phyloP scores from a whole-genome alignment of 352 stramenopile species.

The Plasmopara muralis region DNA sequence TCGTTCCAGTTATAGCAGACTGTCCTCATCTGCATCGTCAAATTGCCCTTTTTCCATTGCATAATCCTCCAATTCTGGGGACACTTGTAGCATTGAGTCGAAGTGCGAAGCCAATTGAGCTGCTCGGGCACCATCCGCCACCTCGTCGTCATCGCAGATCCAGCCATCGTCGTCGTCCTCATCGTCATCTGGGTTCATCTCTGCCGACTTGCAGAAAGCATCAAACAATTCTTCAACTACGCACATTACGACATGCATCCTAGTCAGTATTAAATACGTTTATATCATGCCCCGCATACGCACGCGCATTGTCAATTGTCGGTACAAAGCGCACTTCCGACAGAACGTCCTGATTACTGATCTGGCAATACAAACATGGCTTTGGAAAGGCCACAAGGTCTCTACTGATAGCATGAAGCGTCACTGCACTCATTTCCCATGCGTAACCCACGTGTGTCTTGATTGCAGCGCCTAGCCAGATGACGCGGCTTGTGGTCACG shows the following conservation, averaged over 20 bases:
- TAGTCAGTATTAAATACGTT: neutral
- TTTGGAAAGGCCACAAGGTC: constrained; percentile 52
- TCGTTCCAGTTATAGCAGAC: constrained; percentile 22
- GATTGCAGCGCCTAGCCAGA: constrained; percentile 47
- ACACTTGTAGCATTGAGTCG: constrained; percentile 65
- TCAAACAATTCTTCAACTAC: constrained; percentile 68
- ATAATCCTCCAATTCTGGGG: constrained; percentile 31
- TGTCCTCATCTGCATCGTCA: constrained; percentile 74
- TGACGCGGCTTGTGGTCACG: constrained; percentile 44
- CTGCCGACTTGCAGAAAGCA: constrained; percentile 71
- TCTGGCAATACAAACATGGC: constrained; percentile 80
- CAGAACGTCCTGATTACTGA: constrained; percentile 51
- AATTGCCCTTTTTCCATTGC: constrained; percentile 56
- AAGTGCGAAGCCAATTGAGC: constrained; percentile 56
- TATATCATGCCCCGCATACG: constrained; percentile 6
- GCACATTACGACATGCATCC: constrained; percentile 5
- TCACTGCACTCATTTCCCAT: constrained; percentile 66
- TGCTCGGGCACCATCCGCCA: constrained; percentile 52
- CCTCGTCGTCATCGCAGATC: constrained; percentile 81
- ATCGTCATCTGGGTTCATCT: constrained; percentile 76
- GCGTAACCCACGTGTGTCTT: constrained; percentile 47
- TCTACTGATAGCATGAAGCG: constrained; percentile 72
- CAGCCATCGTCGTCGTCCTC: constrained; percentile 53
- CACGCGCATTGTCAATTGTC: constrained; percentile 53
- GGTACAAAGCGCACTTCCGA: constrained; percentile 75